A percentile compares a stretch with the other conserved stretches of the same genome.
Conservation (phyloP, 2,329 filamentous ascomycete species). For the Sarocladiaceae sp. region DNA sequence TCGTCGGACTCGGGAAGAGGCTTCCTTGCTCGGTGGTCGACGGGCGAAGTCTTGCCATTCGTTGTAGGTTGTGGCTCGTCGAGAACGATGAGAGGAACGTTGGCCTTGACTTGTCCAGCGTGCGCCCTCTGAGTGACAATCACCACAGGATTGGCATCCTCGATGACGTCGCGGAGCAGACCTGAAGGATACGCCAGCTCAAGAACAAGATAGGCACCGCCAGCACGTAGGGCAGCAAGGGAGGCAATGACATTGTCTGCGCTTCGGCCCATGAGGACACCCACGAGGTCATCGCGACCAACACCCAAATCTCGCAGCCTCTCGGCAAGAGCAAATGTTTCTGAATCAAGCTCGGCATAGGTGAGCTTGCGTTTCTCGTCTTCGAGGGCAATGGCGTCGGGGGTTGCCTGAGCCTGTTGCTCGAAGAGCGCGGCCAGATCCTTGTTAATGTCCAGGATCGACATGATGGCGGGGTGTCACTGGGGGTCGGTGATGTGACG, state of each 20-base stretch:
- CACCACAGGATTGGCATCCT: slow-evolving; percentile 66
- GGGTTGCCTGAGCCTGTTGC: slow-evolving; percentile 61
- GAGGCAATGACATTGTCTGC: slow-evolving; percentile 75
- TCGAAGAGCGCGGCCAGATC: slow-evolving; percentile 67
- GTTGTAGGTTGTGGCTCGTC: slow-evolving; percentile 35
- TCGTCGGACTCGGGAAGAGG: slow-evolving; percentile 58
- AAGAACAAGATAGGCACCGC: slow-evolving; percentile 73
- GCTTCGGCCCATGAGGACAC: slow-evolving; percentile 67
- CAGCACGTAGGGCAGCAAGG: slow-evolving; percentile 69
- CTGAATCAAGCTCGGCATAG: slow-evolving; percentile 64
- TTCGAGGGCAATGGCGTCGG: slow-evolving; percentile 64
- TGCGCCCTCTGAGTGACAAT: slow-evolving; percentile 63
- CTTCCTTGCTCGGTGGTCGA: slow-evolving; percentile 33
- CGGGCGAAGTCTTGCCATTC: slow-evolving; percentile 17
- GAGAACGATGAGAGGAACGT: slow-evolving; percentile 58
- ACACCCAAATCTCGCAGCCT: slow-evolving; percentile 63
- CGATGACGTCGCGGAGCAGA: slow-evolving; percentile 67
- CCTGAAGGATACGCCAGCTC: slow-evolving; percentile 73
- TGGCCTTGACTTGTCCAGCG: slow-evolving; percentile 56
- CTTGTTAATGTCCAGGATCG: slow-evolving; percentile 63
- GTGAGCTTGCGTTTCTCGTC: slow-evolving; percentile 62
- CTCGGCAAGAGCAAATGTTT: slow-evolving; percentile 58
- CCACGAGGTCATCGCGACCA: slow-evolving; percentile 65
- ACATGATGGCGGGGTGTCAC: slow-evolving; percentile 39
- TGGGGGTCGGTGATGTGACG: too few relatives aligned